Evolutionary conservation across 305 asterid species (phyloP), one percentile per base, ranked within the genome.

Genomic region (Solanum hybrid): DNA sequence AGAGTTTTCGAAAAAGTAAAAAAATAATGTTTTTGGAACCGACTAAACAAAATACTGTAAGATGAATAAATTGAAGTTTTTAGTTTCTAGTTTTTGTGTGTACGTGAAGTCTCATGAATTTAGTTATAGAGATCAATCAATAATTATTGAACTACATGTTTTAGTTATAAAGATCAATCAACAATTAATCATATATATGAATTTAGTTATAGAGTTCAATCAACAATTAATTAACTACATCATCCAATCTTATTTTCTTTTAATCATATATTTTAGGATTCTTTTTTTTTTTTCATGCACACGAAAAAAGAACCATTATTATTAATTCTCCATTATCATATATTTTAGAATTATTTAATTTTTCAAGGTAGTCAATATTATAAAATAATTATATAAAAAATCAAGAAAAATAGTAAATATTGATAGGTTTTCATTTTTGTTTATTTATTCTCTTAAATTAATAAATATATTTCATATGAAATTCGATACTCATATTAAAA

Each of bases 1-100:
- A 56, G 10, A 2, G 10, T 60, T 60, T 60, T 60, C 2, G 10
- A 60, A 19, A 60, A 24, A 69, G 3, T 2, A 10, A 69, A 10
- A 3, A 69, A 1, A 10, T 2, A 11, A 1, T 60, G 0, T 60
- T 69, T 24, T 24, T 4, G 2, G 0, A 69, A 6, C 0, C 2
- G 14, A 69, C 6, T 10, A 66, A 10, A 24, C 10, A 22, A 3
- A 22, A 2, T 60, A 60, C 5, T 6, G 0, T 22, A 19, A 8
- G 5, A 60, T 22, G 2, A 60, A 60, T 60, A 60, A 60, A 60
- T 60, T 60, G 12, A 60, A 15, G 2, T 14, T 38, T 66, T 22
- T n/a, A n/a, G 14, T 14, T 38, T 66, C 3, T n/a, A n/a, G 14
- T n/a, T n/a, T 66, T 66, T 66, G 2, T 7, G 31, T 66, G 2